Evolutionary conservation across 78 protist genomes (phyloP), one percentile per base, ranked within the genome.

Genomic region (Dictyostelium capitatum): DNA sequence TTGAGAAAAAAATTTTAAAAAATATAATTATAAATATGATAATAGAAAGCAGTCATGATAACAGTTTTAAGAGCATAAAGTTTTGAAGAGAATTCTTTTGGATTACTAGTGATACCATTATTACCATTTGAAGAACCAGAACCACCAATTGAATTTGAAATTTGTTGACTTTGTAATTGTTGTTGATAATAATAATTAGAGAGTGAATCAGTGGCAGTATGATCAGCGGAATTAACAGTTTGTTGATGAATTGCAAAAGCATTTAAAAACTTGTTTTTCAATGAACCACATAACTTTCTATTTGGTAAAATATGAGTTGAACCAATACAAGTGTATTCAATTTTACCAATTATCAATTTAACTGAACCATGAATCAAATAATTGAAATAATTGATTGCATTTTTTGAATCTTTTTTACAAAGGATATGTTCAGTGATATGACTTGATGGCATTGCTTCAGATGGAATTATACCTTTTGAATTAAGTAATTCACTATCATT

Each of bases 301-400:
- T 62, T 62, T 62, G 70, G 70, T 11, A 62, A 37, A 17, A 62
- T 62, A 62, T 62, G 43, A 25, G 28, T 32, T 4, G 70, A 62
- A 11, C 70, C 70, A 62, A 62, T 17, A 62, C 70, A 62, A 25
- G 70, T 62, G 28, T 62, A 62, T 62, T 62, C 70, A 25, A 62
- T 62, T 62, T 17, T 62, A 9, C 70, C 70, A 62, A 62, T 62
- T 30, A 62, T 62, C 23, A 62, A 62, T 62, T 62, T 62, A 25
- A 62, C 70, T 2, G 70, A 62, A 23, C 70, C 70, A 62, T 62
- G 70, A 62, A 62, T 62, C 23, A 62, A 62, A 62, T 62, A 62
- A 25, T 62, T 62, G 37, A 62, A 62, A 62, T 62, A 62, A 37
- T 62, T 62, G 37, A 62, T 62, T 11, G 70, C 70, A 25, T 30